Percentiles rank a stretch among this genome's conserved stretches.
These are phyloP conservation scores for Paradendryphiella salina DNA, from an alignment of 2,329 filamentous ascomycete genomes.

Conservation along the genomic window DNA sequence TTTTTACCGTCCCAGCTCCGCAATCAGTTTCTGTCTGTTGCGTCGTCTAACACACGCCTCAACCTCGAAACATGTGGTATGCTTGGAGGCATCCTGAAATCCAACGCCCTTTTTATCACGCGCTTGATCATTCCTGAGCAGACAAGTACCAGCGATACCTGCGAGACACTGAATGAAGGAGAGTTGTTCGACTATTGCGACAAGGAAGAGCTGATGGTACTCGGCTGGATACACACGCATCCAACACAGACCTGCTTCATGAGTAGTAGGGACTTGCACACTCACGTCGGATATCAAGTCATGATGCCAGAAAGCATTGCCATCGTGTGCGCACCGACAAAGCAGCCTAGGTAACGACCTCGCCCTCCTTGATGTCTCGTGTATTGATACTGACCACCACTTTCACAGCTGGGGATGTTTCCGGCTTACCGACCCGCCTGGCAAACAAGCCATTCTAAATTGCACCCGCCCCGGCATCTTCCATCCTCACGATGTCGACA, in stretches of 20 bases:
- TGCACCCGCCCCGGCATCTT: conserved; percentile 81
- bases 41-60: conserved; percentile 72
- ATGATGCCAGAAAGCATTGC: conserved; percentile 97
- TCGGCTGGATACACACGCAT: conserved; percentile 98
- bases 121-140: conserved; percentile 90
- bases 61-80: conserved; percentile 96
- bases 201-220: conserved; percentile 76
- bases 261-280: conserved; percentile 91
- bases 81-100: conserved; percentile 84
- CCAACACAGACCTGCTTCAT: conserved; percentile 97
- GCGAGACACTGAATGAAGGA: conserved; percentile 86
- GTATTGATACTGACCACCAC: neutral
- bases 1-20: conserved; percentile 82
- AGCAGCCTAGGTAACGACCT: conserved; percentile 68
- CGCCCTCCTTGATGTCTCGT: neutral
- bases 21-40: conserved; percentile 71
- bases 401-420: conserved; percentile 81
- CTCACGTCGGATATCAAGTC: conserved; percentile 89
- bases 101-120: conserved; percentile 90
- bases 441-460: conserved; percentile 78
- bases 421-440: conserved; percentile 88
- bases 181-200: conserved; percentile 89
- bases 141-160: conserved; percentile 86
- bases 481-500: conserved; percentile 71
- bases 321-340: conserved; percentile 90